A percentile compares a stretch with the other conserved stretches of the same genome.
Conservation (phyloP, 495 filamentous ascomycete genomes). For the Terfezia claveryi region DNA sequence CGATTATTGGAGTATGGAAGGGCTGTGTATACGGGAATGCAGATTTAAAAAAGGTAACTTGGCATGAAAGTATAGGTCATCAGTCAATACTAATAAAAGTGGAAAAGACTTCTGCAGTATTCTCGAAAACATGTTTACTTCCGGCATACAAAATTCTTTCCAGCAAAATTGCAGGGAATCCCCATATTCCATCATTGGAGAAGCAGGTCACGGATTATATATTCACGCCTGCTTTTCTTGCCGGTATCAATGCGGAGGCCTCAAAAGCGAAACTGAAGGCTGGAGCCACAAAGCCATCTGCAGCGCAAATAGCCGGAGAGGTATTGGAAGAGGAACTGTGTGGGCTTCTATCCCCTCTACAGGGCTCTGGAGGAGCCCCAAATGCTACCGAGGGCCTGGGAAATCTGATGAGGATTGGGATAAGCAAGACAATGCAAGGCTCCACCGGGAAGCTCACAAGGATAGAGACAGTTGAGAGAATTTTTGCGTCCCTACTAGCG, state of each 20-base stretch:
- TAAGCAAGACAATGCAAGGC: neutral
- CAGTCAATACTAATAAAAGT: neutral
- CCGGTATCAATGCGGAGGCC: constrained; percentile 1
- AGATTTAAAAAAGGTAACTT: constrained; percentile 14
- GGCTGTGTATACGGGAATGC: constrained; percentile 15
- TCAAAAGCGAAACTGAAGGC: constrained; percentile 1
- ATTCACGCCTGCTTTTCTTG: constrained; percentile 1
- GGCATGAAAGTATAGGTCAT: neutral
- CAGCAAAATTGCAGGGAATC: neutral
- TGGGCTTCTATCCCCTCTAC: neutral
- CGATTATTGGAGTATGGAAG: constrained; percentile 12
- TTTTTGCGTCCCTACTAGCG: neutral
- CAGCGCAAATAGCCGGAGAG: neutral
- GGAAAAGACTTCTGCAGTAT: constrained; percentile 1
- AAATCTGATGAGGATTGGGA: neutral
- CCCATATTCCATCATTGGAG: neutral
- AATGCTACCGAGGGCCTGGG: neutral
- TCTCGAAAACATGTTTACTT: constrained; percentile 4
- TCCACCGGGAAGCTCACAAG: neutral
- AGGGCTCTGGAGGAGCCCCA: neutral
- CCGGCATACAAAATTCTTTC: neutral
- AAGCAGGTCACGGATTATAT: constrained; percentile 7
- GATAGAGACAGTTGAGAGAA: neutral
- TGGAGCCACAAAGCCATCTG: neutral
- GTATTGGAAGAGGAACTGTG: neutral